Evolutionary conservation across 768 basidiomycete genomes (phyloP), one percentile per base, ranked within the genome.

Genomic region (Lepiota subincarnata): DNA sequence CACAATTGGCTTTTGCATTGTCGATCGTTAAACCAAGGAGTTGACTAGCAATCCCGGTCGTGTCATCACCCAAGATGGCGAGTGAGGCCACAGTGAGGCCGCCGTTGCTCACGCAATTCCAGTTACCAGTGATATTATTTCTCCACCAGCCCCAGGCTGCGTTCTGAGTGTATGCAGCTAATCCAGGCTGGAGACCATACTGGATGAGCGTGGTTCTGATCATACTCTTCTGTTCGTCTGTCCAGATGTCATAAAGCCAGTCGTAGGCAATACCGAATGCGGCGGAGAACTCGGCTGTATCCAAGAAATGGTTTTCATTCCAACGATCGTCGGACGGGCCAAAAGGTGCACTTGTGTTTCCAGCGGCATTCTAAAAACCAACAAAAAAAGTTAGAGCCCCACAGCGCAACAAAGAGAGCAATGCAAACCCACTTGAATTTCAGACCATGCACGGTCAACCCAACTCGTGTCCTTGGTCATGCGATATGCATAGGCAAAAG

Each of bases 31-130:
- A 67, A 24, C 73, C 71, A 38, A 99, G 80, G 18, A 96, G 71
- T 45, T 79, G 71, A 52, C 73, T 61, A 0, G 96, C 89, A 43
- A 70, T 74, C 34, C 90, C 89, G 5, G 87, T 87, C 12, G 78
- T 81, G 60, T 96, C 87, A 59, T 95, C 90, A 28, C 79, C 85
- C 12, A 93, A 72, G 62, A 99, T 93, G 31, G 97, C 94, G 53
- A 99, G 84, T 0, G 97, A 82, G 42, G 80, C 97, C 65, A 98
- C 67, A 16, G 89, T 92, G 57, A 98, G 73, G 53, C 97, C 97
- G 43, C 82, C 81, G 67, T 98, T 98, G 75, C 87, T 93, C 53
- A 92, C 91, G 67, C 96, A 98, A 68, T 99, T 99, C 97, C 97
- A 99, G 76, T 98, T 99, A 16, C 96, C 96, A 56, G 77, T 78